A percentile compares a stretch with the other conserved stretches of the same genome.
These are phyloP conservation scores for Lyophyllum atratum DNA, from an alignment of 768 basidiomycete genomes.

Conservation along the genomic window DNA sequence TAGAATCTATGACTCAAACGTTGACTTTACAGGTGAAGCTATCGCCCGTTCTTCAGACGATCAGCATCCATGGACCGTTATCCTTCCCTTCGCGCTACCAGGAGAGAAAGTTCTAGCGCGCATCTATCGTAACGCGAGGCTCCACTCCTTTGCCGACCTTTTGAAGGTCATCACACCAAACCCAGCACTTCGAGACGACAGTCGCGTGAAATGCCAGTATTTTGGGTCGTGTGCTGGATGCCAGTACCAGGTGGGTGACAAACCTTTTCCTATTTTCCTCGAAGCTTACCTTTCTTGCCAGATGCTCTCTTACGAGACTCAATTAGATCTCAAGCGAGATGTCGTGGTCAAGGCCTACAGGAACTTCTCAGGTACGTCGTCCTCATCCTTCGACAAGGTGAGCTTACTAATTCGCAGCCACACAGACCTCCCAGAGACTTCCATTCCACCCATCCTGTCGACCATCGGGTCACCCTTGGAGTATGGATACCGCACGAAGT, in stretches of 20 bases:
- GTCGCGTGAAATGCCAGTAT: constrained; percentile 75
- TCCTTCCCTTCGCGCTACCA: constrained; percentile 83
- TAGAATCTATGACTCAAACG: constrained; percentile 3
- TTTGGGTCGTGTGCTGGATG: constrained; percentile 92
- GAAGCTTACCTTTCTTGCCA: constrained; percentile 25
- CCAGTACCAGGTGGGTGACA: constrained; percentile 75
- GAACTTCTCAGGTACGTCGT: constrained; percentile 63
- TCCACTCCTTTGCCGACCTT: constrained; percentile 79
- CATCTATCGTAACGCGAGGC: constrained; percentile 68
- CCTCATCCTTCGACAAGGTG: constrained; percentile 2
- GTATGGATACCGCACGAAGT: constrained; percentile 93
- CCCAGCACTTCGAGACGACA: constrained; percentile 61
- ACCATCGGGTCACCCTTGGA: constrained; percentile 89
- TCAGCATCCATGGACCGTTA: constrained; percentile 72
- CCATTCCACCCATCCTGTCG: constrained; percentile 64
- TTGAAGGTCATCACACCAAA: constrained; percentile 68
- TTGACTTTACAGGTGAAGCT: constrained; percentile 56
- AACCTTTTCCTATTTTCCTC: not conserved
- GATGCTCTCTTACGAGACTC: constrained; percentile 87
- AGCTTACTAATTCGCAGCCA: not conserved
- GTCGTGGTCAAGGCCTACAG: constrained; percentile 84
- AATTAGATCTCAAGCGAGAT: constrained; percentile 83
- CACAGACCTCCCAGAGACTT: constrained; percentile 53
- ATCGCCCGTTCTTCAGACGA: constrained; percentile 53
- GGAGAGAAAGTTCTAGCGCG: constrained; percentile 76